Evolutionary conservation across 306 rosid genomes (phyloP), one percentile per base, ranked within the genome.

Genomic region (Acacia crassicarpa): DNA sequence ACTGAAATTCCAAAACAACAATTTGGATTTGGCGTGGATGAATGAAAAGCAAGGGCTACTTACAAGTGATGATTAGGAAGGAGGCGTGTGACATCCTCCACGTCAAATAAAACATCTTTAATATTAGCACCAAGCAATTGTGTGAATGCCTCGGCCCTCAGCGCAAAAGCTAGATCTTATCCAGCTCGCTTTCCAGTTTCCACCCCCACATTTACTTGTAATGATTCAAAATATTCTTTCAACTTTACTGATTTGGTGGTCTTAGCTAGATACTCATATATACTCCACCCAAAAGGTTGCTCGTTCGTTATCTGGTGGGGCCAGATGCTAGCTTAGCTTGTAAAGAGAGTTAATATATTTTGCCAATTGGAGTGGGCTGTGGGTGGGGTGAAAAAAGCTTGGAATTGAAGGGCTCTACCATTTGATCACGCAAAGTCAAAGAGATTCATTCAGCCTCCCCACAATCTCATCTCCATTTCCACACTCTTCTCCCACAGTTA

Each of bases 11-110:
- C 32, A 59, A 22, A 27, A 13, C 5, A 62, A n/a, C 8, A 27
- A 27, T 16, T 1, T 2, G 70, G 43, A 65, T 14, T 4, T 5
- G 71, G 71, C 44, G 20, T 66, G 71, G 71, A 38, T 38, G 70
- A 8, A 14, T 32, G 71, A 38, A 35, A 33, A 7, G 45, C 11
- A 16, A 66, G 15, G 41, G 16, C 22, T 16, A 27, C 2, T 14
- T 9, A 17, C 3, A 2, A 33, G 6, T 66, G 45, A 66, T 38
- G 48, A 67, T 38, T 67, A 41, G 17, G 76, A 82, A 69, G 76
- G 41, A 67, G 67, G 75, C 84, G 86, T 84, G 80, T 85, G 86
- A 62, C 82, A 79, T 79, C 27, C 67, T 63, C 76, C 51, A 56
- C 72, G 71, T 82, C 84, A 70, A 63, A 4, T 2, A 10, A 65